phyloP scores from a whole-genome alignment of 345 rosid genomes.

The Populus nigra region DNA sequence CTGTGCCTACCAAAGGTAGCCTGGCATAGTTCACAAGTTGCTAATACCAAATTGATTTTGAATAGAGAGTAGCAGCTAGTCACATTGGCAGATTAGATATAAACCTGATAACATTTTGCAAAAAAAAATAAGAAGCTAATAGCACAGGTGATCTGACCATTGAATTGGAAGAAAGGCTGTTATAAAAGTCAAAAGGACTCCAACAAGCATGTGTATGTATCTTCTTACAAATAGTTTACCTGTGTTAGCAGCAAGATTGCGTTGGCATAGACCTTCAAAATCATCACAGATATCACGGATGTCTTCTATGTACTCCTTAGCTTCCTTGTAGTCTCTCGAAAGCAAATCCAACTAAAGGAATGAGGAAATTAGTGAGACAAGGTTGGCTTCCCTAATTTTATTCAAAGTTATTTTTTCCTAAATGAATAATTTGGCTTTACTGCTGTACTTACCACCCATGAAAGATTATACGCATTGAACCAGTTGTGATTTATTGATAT shows the following conservation, averaged over 20 bases:
- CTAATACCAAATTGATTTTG: no score
- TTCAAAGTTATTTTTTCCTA: conserved; percentile 7
- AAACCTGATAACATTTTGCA: no score
- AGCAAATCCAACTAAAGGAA: conserved; percentile 78
- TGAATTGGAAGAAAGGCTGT: no score
- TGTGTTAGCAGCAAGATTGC: conserved; percentile 95
- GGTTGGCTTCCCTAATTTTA: neutral
- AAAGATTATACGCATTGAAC: conserved; percentile 79
- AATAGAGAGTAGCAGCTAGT: no score
- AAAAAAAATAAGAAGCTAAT: no score
- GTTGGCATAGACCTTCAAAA: conserved; percentile 85
- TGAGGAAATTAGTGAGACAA: conserved; percentile 12
- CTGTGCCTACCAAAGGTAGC: no score
- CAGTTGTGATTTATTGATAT: conserved; percentile 94
- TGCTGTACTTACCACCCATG: conserved; percentile 73
- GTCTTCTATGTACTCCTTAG: conserved; percentile 83
- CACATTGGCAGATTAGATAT: no score
- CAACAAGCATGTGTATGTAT: no score
- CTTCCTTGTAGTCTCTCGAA: conserved; percentile 68
- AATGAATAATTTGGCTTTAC: conserved; percentile 8
- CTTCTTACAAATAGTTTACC: conserved; percentile 36
- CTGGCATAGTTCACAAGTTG: no score
- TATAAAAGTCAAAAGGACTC: no score
- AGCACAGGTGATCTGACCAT: no score
- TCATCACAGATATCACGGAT: conserved; percentile 82